Conservation (phyloP, 805 yeast genomes). For the Candida adriatica region DNA sequence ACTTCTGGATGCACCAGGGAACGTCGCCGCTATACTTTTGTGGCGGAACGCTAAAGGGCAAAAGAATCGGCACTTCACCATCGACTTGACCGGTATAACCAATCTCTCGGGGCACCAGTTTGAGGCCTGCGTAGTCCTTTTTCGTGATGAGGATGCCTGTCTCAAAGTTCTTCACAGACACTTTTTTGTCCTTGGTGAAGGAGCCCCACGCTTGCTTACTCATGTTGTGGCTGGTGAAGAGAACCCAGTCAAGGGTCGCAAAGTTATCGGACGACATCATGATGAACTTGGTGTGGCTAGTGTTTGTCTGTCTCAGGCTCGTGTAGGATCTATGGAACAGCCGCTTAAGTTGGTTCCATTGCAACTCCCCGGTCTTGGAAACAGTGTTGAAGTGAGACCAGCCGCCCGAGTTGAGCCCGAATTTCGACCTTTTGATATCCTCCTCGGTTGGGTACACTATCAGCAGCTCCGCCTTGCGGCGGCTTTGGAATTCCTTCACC, state of each 20-base stretch:
- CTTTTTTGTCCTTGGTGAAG: slow-evolving; percentile 18
- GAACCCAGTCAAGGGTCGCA: slow-evolving; percentile 54
- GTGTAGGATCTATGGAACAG: slow-evolving; percentile 28
- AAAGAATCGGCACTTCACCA: slow-evolving; percentile 27
- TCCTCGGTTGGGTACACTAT: slow-evolving; percentile 39
- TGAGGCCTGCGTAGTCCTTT: slow-evolving; percentile 13
- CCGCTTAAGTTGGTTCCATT: slow-evolving; percentile 34
- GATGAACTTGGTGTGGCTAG: slow-evolving; percentile 69
- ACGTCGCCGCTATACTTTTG: slow-evolving; percentile 33
- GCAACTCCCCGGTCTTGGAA: slow-evolving; percentile 24
- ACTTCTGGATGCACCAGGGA: slow-evolving; percentile 37
- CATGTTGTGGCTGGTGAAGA: slow-evolving; percentile 68
- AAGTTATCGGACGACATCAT: slow-evolving; percentile 45
- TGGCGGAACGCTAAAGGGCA: slow-evolving; percentile 54
- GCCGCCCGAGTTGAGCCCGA: slow-evolving; percentile 43
- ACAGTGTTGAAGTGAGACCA: slow-evolving; percentile 40
- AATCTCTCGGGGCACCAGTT: slow-evolving; percentile 38
- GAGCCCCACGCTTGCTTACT: slow-evolving; percentile 81
- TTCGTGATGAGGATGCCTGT: slow-evolving; percentile 44
- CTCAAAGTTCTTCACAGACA: slow-evolving; percentile 40
- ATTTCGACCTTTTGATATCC: slow-evolving; percentile 32
- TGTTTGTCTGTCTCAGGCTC: slow-evolving; percentile 25
- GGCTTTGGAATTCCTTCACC: slow-evolving; percentile 19
- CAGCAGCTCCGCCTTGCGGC: slow-evolving; percentile 27
- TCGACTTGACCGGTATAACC: slow-evolving; percentile 24